phyloP scores from a whole-genome alignment of 2,329 filamentous ascomycete genomes.

The Coniochaeta pulveracea region DNA sequence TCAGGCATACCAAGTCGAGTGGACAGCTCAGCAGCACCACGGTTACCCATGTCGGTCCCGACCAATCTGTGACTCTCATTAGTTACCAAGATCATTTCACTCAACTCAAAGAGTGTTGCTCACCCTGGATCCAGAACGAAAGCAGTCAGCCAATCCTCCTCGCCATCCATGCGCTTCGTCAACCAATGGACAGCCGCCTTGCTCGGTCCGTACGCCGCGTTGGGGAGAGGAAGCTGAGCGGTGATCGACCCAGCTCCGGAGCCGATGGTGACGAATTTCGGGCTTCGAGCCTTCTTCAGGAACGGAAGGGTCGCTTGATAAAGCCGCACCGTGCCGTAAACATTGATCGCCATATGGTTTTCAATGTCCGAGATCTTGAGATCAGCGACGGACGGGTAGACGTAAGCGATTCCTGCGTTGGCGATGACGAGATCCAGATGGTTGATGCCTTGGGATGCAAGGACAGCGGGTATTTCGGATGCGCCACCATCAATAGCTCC shows the following conservation, averaged over 20 bases:
- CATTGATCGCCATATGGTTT: conserved; percentile 29
- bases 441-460: conserved; percentile 20
- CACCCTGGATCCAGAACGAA: conserved; percentile 21
- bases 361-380: conserved; percentile 23
- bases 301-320: conserved; percentile 32
- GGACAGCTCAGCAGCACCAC: conserved; percentile 4
- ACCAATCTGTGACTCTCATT: conserved; percentile 7
- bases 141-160: conserved; percentile 20
- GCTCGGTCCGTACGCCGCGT: conserved; percentile 28
- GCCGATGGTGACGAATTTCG: conserved; percentile 27
- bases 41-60: conserved; percentile 11
- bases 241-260: conserved; percentile 14
- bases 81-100: not conserved
- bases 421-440: conserved; percentile 38
- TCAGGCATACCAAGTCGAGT: not conserved
- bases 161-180: conserved; percentile 17
- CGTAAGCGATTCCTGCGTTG: conserved; percentile 32
- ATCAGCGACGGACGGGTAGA: conserved; percentile 18
- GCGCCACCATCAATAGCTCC: conserved; percentile 20
- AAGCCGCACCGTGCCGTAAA: conserved; percentile 26
- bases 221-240: conserved; percentile 14
- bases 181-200: conserved; percentile 26
- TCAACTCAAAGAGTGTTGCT: conserved; percentile 1
- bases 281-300: conserved; percentile 17
- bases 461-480: conserved; percentile 16